Evolutionary conservation across 306 rosid genomes (phyloP).

Genomic region (Dalbergia cochinchinensis): DNA sequence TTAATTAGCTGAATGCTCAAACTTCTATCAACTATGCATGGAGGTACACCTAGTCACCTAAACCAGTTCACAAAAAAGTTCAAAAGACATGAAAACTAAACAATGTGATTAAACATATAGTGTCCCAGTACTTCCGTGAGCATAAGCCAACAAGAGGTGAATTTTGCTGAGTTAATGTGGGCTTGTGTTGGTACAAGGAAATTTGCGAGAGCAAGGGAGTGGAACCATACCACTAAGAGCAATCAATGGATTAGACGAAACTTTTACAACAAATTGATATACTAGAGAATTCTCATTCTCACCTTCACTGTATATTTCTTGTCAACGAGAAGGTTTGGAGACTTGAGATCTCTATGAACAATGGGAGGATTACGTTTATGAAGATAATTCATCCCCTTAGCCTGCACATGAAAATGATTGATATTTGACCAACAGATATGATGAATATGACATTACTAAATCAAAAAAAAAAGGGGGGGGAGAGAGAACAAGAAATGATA

Average conservation of each 20-base stretch:
- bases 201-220: conserved; percentile 16
- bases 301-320: conserved; percentile 88
- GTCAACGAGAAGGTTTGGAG: conserved; percentile 94
- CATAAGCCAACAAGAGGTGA: not conserved
- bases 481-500: not conserved
- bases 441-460: not conserved
- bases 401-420: conserved; percentile 61
- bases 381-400: conserved; percentile 94
- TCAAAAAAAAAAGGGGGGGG: not conserved
- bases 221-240: conserved; percentile 16
- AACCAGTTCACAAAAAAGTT: not conserved
- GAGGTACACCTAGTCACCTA: conserved; percentile 2
- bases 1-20: conserved; percentile 3
- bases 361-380: conserved; percentile 88
- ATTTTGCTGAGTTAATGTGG: not conserved
- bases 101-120: not conserved
- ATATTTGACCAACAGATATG: conserved; percentile 25
- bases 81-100: not conserved
- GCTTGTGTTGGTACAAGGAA: conserved; percentile 7
- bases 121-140: not conserved
- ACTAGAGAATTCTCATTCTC: conserved; percentile 23
- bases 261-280: not conserved
- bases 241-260: conserved; percentile 7
- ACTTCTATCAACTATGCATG: conserved; percentile 4
- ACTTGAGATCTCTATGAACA: conserved; percentile 90